Conservation (phyloP, 768 basidiomycete genomes). For the Tulasnella sp. region DNA sequence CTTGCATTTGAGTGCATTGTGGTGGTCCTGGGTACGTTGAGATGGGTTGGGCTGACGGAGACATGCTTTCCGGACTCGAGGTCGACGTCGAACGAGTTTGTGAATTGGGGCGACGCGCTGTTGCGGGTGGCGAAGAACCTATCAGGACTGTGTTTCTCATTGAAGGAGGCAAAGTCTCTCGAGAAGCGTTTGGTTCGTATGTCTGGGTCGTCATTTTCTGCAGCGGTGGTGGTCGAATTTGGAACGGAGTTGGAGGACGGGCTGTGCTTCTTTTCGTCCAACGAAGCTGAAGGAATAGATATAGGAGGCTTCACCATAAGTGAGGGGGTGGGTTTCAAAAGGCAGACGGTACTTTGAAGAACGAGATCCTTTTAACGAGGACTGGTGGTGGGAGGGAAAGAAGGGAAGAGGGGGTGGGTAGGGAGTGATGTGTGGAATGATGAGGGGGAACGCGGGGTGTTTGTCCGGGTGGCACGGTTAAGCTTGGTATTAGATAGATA, state of each 20-base stretch:
- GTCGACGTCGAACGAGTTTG: slow-evolving; percentile 15
- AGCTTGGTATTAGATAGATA: not conserved
- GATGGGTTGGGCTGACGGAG: slow-evolving; percentile 10
- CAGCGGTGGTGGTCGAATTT: slow-evolving; percentile 7
- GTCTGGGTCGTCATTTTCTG: not conserved
- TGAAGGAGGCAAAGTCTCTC: not conserved
- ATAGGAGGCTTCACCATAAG: slow-evolving; percentile 16
- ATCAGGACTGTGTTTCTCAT: not conserved
- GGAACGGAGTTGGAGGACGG: not conserved
- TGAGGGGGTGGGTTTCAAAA: not conserved
- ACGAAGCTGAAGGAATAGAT: slow-evolving; percentile 8
- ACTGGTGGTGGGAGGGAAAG: not conserved
- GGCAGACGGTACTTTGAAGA: not conserved
- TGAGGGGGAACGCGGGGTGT: too few species aligned
- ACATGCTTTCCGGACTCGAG: slow-evolving; percentile 14
- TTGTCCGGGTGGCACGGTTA: not conserved
- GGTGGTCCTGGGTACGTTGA: slow-evolving; percentile 5
- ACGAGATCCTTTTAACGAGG: not conserved
- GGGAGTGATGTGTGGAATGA: not conserved
- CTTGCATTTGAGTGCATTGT: slow-evolving; percentile 17
- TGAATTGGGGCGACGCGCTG: slow-evolving; percentile 1
- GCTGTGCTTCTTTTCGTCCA: slow-evolving; percentile 11
- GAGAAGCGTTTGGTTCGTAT: slow-evolving; percentile 5
- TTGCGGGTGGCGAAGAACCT: not conserved
- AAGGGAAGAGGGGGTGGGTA: not conserved